Percentiles rank a stretch among this genome's conserved stretches.
Conservation (phyloP, 78 protist genomes). For the Tieghemostelium lacteum region DNA sequence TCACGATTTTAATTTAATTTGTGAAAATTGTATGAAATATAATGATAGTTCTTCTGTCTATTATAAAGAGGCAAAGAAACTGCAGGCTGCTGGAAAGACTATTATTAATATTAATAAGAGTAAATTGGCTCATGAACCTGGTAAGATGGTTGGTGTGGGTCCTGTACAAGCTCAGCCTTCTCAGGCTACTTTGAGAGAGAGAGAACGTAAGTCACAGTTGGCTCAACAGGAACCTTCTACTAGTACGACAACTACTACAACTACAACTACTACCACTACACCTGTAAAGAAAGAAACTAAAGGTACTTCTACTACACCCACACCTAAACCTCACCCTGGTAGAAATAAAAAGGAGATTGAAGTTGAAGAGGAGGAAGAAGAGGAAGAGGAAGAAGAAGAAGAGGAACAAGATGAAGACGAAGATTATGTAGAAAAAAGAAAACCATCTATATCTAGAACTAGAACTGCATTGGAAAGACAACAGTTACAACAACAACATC, state of each 20-base stretch:
- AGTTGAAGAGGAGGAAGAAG: neutral
- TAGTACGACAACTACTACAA: neutral
- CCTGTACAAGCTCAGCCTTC: slow-evolving; percentile 29
- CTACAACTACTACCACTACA: neutral
- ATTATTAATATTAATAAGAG: neutral
- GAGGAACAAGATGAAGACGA: neutral
- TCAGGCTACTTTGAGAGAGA: slow-evolving; percentile 34
- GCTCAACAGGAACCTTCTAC: no score
- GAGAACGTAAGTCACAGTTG: slow-evolving; percentile 1
- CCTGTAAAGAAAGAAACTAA: neutral
- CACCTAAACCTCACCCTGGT: neutral
- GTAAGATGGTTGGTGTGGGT: neutral
- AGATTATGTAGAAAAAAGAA: neutral
- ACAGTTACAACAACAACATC: slow-evolving; percentile 12
- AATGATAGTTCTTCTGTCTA: slow-evolving; percentile 15
- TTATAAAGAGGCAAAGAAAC: slow-evolving; percentile 58
- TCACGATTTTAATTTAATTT: slow-evolving; percentile 61
- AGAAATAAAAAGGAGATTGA: neutral
- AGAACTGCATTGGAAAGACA: neutral
- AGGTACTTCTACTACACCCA: neutral
- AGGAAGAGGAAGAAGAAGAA: neutral
- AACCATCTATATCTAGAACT: neutral
- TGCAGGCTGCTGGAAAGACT: slow-evolving; percentile 4
- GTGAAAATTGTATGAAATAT: slow-evolving; percentile 73
- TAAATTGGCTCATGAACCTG: slow-evolving; percentile 12